These are phyloP conservation scores for Hyphopichia khmerensis DNA, from an alignment of 1,139 yeast species.

Conservation along the genomic window DNA sequence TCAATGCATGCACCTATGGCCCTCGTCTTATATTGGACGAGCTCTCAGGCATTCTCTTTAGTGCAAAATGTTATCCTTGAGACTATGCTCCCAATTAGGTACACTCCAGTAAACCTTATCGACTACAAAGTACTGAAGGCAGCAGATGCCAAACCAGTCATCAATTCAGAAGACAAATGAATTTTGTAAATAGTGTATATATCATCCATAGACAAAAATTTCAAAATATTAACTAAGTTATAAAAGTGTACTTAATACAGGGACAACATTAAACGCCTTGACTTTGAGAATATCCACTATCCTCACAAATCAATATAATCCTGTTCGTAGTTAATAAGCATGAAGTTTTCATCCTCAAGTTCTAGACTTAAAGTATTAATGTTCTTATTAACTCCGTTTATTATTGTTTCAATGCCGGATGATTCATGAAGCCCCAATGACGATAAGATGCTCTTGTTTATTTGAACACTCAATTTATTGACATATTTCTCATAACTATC, in stretches of 20 bases:
- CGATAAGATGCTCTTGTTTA: conserved; percentile 30
- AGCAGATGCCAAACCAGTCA: conserved; percentile 1
- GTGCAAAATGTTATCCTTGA: conserved; percentile 76
- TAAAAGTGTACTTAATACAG: no score
- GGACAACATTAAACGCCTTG: no score
- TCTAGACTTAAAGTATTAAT: conserved; percentile 29
- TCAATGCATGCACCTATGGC: conserved; percentile 86
- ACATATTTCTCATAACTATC: conserved; percentile 20
- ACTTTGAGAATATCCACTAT: no score
- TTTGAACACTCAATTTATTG: conserved; percentile 16
- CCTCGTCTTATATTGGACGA: conserved; percentile 79
- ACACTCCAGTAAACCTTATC: conserved; percentile 42
- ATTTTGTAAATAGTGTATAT: conserved; percentile 1
- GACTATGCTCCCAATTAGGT: conserved; percentile 57
- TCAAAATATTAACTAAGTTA: no score
- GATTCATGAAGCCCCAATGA: conserved; percentile 24
- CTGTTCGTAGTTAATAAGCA: conserved; percentile 38
- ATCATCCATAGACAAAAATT: no score
- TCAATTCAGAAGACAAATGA: neutral
- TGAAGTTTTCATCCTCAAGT: conserved; percentile 33
- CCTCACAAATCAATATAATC: conserved; percentile 32
- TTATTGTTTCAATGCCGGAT: conserved; percentile 34
- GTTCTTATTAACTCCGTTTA: conserved; percentile 32
- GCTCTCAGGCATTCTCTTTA: conserved; percentile 75
- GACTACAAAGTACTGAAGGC: conserved; percentile 4